These are phyloP conservation scores for Cynanchum wilfordii DNA, from an alignment of 257 asterid species.

Conservation along the genomic window DNA sequence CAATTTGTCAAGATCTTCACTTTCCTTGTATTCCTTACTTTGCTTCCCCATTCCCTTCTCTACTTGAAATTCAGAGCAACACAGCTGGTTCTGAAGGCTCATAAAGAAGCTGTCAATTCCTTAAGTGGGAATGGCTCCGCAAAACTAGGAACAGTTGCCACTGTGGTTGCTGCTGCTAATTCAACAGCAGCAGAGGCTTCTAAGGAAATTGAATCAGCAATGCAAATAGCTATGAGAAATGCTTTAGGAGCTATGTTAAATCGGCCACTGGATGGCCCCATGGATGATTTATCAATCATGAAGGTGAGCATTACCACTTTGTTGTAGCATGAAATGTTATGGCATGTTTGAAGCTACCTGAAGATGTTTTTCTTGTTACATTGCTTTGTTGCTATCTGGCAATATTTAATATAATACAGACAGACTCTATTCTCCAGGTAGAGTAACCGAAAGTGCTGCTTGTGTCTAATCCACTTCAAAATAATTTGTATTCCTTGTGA, in stretches of 20 bases:
- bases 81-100: constrained; percentile 90
- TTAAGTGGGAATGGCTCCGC: constrained; percentile 94
- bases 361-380: neutral
- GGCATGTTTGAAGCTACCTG: neutral
- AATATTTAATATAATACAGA: neutral
- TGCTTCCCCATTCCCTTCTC: constrained; percentile 8
- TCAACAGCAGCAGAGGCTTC: constrained; percentile 94
- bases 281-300: constrained; percentile 97
- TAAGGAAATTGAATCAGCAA: constrained; percentile 92
- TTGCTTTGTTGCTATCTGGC: constrained; percentile 1
- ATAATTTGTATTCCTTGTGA: neutral
- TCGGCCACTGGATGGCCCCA: constrained; percentile 61
- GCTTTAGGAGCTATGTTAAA: constrained; percentile 86
- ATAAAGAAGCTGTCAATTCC: constrained; percentile 96
- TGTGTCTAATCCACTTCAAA: neutral
- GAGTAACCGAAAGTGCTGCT: neutral
- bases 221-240: constrained; percentile 88
- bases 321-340: neutral
- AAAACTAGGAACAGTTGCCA: constrained; percentile 88
- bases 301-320: constrained; percentile 43
- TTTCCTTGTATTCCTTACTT: neutral
- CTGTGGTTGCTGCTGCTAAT: constrained; percentile 99
- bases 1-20: constrained; percentile 4
- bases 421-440: neutral
- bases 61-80: constrained; percentile 60